Base-by-base conservation (phyloP, 176 grass and related monocot genomes). In the Oryza brachyantha region DNA sequence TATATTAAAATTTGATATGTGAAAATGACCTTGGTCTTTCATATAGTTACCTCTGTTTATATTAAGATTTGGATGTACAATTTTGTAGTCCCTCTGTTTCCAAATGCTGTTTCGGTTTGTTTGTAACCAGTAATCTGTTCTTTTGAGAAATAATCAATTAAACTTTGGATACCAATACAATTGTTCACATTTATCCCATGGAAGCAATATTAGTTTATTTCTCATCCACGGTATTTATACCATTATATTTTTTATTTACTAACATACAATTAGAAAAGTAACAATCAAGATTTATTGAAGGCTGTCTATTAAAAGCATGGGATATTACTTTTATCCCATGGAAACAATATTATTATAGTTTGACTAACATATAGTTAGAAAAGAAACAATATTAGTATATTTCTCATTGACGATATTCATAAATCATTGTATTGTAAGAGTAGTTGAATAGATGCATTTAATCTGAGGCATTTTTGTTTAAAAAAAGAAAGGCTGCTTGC, bases 301-400 rank as follows among this genome's bases (percentile, higher is more conserved):
- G 40, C 21, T 40, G 37, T 61, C 8, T 61, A 59, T 75, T 39
- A 39, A 28, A 16, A 61, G 25, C 73, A 37, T 13, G 26, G 7
- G 13, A 10, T n/a, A n/a, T 27, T 61, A 61, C 4, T 13, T 27
- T 61, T 61, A 10, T 61, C 58, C 25, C 10, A 61, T 61, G 58
- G n/a, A n/a, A n/a, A n/a, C n/a, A n/a, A n/a, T n/a, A n/a, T n/a
- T n/a, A n/a, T n/a, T n/a, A n/a, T n/a, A n/a, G n/a, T n/a, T n/a
- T n/a, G n/a, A n/a, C n/a, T n/a, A 75, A 22, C 73, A 63, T 62
- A 13, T 64, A 65, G n/a, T n/a, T 80, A 32, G 13, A 80, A 80
- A n/a, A n/a, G 58, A 61, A 28, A 61, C 27, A 12, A 55, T 55
- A 55, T 55, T 22, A 55, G 21, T 55, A 55, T 22, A 55, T n/a